Evolutionary conservation across 2,329 filamentous ascomycete genomes (phyloP), one percentile per base, ranked within the genome.

Genomic region (Colletotrichum musae): DNA sequence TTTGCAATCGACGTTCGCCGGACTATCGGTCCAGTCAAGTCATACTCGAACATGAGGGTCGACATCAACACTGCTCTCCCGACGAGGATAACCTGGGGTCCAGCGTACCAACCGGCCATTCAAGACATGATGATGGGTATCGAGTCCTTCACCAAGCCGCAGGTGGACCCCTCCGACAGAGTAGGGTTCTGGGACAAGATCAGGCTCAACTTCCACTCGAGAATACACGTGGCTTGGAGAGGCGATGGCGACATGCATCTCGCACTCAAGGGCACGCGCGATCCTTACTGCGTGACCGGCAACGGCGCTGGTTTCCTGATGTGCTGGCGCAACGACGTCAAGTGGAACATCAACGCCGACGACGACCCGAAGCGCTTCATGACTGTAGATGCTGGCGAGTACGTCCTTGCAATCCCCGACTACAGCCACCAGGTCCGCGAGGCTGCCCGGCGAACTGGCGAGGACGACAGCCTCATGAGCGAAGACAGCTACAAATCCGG

Each of bases 51-150:
- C 76, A 95, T 98, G 80, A 89, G 88, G 41, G 87, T 99, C 74
- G 93, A 97, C 72, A 95, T 99, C 79, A 97, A 98, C 79, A 98
- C 95, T 2, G 93, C 92, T 62, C 89, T 95, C 68, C 94, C 97
- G 2, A 99, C 96, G 0, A 91, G 93, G 52, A 95, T 99, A 61
- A 98, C 95, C 0, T 99, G 96, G 97, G 95, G 95, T 7, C 95
- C 96, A 53, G 97, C 95, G 2, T 99, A 98, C 76, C 97, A 99
- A 77, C 96, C 97, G 32, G 95, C 95, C 1, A 95, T 99, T 57
- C 96, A 99, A 79, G 97, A 99, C 77, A 97, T 98, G 93, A 99
- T 99, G 96, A 98, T 98, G 88, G 95, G 95, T 28, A 93, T 99
- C 70, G 96, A 99, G 80, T 95, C 93, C 2, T 98, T 99, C 78